These are phyloP conservation scores for Monosporozyma servazzii DNA, from an alignment of 805 yeast species.

Conservation along the genomic window DNA sequence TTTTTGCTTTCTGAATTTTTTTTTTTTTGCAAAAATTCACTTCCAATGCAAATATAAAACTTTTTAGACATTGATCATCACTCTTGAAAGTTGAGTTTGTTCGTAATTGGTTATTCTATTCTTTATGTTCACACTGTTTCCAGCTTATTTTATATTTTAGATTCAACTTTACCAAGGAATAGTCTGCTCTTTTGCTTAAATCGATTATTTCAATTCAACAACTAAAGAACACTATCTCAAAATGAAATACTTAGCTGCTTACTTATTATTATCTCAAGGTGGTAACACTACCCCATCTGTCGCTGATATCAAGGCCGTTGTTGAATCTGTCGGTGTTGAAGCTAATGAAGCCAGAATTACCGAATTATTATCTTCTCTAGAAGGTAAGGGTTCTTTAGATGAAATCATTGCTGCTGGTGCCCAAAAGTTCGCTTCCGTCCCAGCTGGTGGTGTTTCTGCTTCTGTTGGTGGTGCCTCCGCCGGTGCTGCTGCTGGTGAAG, in stretches of 20 bases:
- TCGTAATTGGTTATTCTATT: neutral
- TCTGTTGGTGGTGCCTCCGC: constrained; percentile 37
- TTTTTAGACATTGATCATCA: neutral
- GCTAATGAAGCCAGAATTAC: constrained; percentile 70
- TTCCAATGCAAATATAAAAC: neutral
- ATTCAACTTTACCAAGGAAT: constrained; percentile 24
- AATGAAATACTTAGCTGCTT: constrained; percentile 91
- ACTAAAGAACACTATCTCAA: constrained; percentile 10
- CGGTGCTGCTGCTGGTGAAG: constrained; percentile 39
- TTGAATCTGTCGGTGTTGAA: constrained; percentile 72
- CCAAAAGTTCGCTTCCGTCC: constrained; percentile 39
- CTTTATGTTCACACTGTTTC: constrained; percentile 1
- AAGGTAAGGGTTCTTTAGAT: constrained; percentile 69
- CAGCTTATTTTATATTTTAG: constrained; percentile 1
- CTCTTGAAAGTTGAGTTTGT: neutral
- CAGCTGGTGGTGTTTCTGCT: constrained; percentile 36
- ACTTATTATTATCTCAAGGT: constrained; percentile 80
- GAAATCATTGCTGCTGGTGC: constrained; percentile 52
- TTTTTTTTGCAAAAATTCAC: neutral
- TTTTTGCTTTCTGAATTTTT: neutral
- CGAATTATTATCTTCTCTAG: constrained; percentile 63
- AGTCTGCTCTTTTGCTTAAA: constrained; percentile 34
- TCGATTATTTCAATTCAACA: constrained; percentile 27
- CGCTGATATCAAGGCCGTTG: constrained; percentile 60
- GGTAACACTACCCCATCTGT: constrained; percentile 79